These are phyloP conservation scores for Sporothrix brunneoviolacea DNA, from an alignment of 2,329 filamentous ascomycete genomes.

Conservation along the genomic window DNA sequence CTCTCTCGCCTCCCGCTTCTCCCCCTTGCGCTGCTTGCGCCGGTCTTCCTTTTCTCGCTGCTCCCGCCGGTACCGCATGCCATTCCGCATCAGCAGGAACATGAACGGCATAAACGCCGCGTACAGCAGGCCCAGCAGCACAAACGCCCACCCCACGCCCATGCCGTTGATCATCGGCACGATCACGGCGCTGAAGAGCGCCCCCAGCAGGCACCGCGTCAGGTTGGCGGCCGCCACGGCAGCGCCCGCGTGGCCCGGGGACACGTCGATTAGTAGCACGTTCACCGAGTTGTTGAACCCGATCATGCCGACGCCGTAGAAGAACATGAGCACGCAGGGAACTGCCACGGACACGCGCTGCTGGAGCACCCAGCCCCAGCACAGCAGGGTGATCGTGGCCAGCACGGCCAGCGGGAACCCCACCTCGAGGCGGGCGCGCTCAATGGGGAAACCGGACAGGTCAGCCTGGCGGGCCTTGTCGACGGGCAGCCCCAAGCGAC, in stretches of 20 bases:
- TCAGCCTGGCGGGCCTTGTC: conserved; percentile 45
- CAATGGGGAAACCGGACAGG: conserved; percentile 42
- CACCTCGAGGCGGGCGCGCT: conserved; percentile 42
- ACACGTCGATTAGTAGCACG: conserved; percentile 57
- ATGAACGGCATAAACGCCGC: conserved; percentile 42
- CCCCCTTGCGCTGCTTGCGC: not conserved
- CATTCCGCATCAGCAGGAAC: conserved; percentile 42
- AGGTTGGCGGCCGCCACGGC: conserved; percentile 60
- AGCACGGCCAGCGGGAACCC: conserved; percentile 45
- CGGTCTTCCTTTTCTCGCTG: not conserved
- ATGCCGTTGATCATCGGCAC: conserved; percentile 50
- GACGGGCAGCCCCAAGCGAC: conserved; percentile 43
- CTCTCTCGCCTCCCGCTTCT: not conserved
- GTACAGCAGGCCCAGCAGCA: conserved; percentile 48
- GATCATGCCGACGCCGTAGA: conserved; percentile 52
- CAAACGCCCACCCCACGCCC: conserved; percentile 58
- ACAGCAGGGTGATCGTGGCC: conserved; percentile 37
- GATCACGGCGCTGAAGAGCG: conserved; percentile 52
- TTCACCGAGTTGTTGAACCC: conserved; percentile 59
- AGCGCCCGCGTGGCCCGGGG: conserved; percentile 53
- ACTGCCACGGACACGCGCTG: conserved; percentile 39
- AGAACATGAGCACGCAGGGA: conserved; percentile 49
- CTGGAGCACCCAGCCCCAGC: conserved; percentile 47
- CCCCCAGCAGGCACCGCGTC: conserved; percentile 54
- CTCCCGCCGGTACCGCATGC: conserved; percentile 31